Percentiles rank a stretch among this genome's conserved stretches.
These are phyloP conservation scores for Cercophora samala DNA, from an alignment of 495 filamentous ascomycete species.

Conservation along the genomic window DNA sequence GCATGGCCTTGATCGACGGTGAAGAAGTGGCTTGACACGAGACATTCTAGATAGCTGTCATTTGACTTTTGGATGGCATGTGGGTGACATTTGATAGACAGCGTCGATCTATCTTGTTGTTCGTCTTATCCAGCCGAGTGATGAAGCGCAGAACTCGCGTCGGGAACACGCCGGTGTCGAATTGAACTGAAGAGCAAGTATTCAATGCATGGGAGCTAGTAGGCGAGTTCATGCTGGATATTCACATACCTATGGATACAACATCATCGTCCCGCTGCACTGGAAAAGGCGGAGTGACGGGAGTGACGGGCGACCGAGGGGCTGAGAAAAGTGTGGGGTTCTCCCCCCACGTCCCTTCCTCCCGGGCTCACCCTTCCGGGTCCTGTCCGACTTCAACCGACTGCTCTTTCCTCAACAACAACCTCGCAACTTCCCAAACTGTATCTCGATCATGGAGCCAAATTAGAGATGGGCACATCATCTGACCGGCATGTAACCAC, in stretches of 20 bases:
- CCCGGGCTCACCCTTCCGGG: not conserved
- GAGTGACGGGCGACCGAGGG: not conserved
- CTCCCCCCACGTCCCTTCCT: not conserved
- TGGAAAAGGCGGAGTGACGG: not conserved
- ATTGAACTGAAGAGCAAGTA: not conserved
- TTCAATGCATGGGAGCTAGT: not conserved
- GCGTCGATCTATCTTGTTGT: not conserved
- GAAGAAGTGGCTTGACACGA: conserved; percentile 3
- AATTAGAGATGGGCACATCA: not conserved
- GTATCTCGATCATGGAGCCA: not conserved
- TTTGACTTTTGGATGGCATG: conserved; percentile 1
- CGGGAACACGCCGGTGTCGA: not conserved
- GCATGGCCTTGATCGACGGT: conserved; percentile 1
- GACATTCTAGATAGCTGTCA: conserved; percentile 1
- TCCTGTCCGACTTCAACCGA: not conserved
- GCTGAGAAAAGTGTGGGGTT: conserved; percentile 7
- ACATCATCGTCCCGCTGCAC: not conserved
- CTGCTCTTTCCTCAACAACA: not conserved
- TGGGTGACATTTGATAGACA: not conserved
- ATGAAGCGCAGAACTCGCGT: not conserved
- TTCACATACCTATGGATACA: not conserved
- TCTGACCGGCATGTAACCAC: not conserved
- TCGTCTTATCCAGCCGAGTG: not conserved
- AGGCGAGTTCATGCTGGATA: not conserved
- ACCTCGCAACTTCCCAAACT: not conserved